Base-by-base conservation (phyloP, 768 basidiomycete genomes). In the Russula emetica region DNA sequence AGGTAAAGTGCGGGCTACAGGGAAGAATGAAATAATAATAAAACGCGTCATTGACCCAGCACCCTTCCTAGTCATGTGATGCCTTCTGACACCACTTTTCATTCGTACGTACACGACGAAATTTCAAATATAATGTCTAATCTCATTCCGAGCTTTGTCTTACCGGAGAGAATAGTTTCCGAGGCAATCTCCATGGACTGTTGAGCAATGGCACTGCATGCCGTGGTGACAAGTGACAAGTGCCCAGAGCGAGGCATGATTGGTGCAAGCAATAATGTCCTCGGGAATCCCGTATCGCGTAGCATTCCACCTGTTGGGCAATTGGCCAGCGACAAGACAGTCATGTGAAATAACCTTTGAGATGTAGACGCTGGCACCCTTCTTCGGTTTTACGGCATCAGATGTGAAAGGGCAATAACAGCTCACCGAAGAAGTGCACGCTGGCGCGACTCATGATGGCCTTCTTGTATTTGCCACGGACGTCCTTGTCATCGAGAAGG, bases 121-220 rank as follows among this genome's bases (percentile, higher is more conserved):
- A n/a, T n/a, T n/a, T n/a, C n/a, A n/a, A n/a, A n/a, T n/a, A n/a
- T n/a, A n/a, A n/a, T n/a, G n/a, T n/a, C n/a, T n/a, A n/a, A n/a
- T n/a, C n/a, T n/a, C n/a, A n/a, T n/a, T n/a, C n/a, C n/a, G n/a
- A n/a, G n/a, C 78, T 98, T 98, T 36, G 97, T 97, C 75, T 99
- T 99, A 66, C 95, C 92, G 8, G 90, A 90, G 40, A 96, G 75
- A 67, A 99, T 88, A 0, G 92, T 91, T 71, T 99, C 97, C 69
- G 90, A 89, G n/a, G 94, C 97, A 69, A 99, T 98, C 74, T 99
- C 97, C 38, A 99, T 78, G 6, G 97, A 99, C 76, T 99, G 97
- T 32, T 98, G 82, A 30, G 96, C 97, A 16, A 97, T 99, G 28
- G 97, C 97, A 71, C 92, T 93, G 68, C 5, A 59, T 10, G 2